Evolutionary conservation across 1,139 yeast species (phyloP), one percentile per base, ranked within the genome.

Genomic region (Lodderomyces elongisporus): DNA sequence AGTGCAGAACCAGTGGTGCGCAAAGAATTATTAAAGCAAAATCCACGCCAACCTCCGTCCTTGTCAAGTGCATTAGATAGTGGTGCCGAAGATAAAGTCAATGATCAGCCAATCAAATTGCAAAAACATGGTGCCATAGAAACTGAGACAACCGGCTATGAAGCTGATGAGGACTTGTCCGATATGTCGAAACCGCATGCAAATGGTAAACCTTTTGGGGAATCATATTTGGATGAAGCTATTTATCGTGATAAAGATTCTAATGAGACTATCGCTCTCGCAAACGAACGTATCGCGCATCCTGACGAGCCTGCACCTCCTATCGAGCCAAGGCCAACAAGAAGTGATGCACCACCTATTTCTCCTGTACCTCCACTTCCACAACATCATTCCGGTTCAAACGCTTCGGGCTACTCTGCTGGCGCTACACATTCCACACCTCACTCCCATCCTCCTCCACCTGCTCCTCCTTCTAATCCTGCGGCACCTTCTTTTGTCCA

Each of bases 121-220:
- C 37, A 40, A n/a, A 39, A 34, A 22, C 36, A 36, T 16, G 33
- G 30, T n/a, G 28, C 37, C 7, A 30, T 53, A 4, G 70, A 63
- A 5, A 38, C 49, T 2, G 70, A 62, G 38, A 52, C 49, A 5
- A 54, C 70, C 4, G 73, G 72, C 0, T 67, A 66, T 40, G 73
- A 67, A 25, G 71, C 74, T 2, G 73, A 66, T 39, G 70, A 58
- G 35, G 73, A 67, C 35, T 45, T 57, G 16, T 63, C 70, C 7
- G 71, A 65, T 42, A 47, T 52, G 27, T 49, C 57, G 9, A 52
- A 39, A 37, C 39, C 41, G 4, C 33, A 25, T 9, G 28, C 23
- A 5, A 10, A 7, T 13, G 14, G 7, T 13, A 18, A 24, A 6
- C 26, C 14, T 4, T 12, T 4, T 12, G 14, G 6, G 6, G 14